Evolutionary conservation across 768 basidiomycete genomes (phyloP).

Genomic region (Kwoniella mangroviensis): DNA sequence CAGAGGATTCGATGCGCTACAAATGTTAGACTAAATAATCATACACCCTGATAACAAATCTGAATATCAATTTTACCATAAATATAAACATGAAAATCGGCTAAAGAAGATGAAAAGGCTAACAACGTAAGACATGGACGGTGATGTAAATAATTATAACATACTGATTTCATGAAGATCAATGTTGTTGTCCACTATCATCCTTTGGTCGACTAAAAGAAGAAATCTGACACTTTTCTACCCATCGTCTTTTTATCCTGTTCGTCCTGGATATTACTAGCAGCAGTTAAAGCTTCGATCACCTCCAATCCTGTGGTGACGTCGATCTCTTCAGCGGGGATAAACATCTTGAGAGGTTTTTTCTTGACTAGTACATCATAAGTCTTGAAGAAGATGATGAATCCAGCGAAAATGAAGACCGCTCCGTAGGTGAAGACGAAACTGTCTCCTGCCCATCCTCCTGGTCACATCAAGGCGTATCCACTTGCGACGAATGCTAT

Average conservation of each 20-base stretch:
- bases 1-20: no score
- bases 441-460: conserved; percentile 18
- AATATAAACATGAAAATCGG: no score
- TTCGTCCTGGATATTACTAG: conserved; percentile 14
- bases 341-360: conserved; percentile 8
- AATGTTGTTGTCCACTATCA: no score
- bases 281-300: conserved; percentile 29
- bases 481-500: conserved; percentile 31
- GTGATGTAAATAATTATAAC: no score
- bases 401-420: conserved; percentile 30
- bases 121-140: no score
- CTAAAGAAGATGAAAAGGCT: no score
- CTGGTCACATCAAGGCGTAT: conserved; percentile 27
- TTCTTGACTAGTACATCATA: conserved; percentile 12
- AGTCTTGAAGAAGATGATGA: conserved; percentile 24
- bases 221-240: conserved; percentile 18
- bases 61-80: no score
- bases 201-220: conserved; percentile 7
- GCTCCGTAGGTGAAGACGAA: conserved; percentile 36
- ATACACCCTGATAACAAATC: no score
- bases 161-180: no score
- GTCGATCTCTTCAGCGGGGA: conserved; percentile 28
- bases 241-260: conserved; percentile 9
- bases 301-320: conserved; percentile 24
- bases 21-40: no score